Evolutionary conservation across 2,329 filamentous ascomycete species (phyloP).

Genomic region (Biscogniauxia sp.): DNA sequence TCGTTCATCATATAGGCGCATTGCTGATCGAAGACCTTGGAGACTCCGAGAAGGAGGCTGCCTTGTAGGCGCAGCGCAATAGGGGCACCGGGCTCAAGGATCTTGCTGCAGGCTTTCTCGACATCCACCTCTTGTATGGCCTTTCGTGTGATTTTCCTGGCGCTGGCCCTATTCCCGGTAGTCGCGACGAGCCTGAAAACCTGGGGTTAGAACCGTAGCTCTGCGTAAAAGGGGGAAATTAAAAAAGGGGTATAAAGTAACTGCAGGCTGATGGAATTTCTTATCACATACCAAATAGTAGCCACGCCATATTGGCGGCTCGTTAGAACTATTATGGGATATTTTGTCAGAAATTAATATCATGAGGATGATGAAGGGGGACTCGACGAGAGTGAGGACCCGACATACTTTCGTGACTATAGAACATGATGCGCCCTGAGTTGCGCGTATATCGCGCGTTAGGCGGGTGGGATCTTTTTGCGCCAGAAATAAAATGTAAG

Average conservation of each 20-base stretch:
- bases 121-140: constrained; percentile 88
- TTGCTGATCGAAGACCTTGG: constrained; percentile 83
- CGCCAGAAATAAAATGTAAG: no score
- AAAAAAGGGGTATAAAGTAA: not conserved
- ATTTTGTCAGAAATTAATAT: constrained; percentile 63
- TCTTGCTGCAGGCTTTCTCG: constrained; percentile 82
- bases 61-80: constrained; percentile 88
- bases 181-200: constrained; percentile 81
- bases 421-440: constrained; percentile 67
- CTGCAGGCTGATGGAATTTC: not conserved
- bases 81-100: constrained; percentile 75
- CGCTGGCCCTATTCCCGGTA: constrained; percentile 67
- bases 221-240: not conserved
- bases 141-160: constrained; percentile 76
- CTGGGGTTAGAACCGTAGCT: not conserved
- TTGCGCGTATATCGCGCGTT: no score
- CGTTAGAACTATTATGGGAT: constrained; percentile 56
- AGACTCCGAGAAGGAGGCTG: constrained; percentile 81
- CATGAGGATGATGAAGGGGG: not conserved
- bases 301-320: constrained; percentile 87
- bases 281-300: constrained; percentile 75
- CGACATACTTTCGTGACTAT: constrained; percentile 83
- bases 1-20: constrained; percentile 83
- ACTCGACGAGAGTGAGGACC: not conserved
- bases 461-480: no score